Percentiles rank a stretch among this genome's conserved stretches.
Evolutionary conservation across 2,329 filamentous ascomycete species (phyloP).

Genomic region (Ophiostoma novo-ulmi): DNA sequence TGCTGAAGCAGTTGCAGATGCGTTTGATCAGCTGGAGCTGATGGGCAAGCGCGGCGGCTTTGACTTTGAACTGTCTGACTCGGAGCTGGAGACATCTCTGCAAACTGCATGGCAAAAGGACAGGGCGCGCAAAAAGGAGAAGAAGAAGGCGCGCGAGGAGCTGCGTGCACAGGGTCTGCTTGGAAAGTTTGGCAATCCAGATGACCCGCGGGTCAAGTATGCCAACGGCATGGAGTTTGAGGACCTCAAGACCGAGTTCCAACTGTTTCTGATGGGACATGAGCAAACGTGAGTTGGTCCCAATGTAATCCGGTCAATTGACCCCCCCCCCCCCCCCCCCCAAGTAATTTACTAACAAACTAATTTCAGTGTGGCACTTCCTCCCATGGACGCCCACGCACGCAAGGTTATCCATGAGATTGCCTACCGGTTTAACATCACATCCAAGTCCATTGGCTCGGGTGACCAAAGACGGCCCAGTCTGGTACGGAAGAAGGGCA

Average conservation of each 20-base stretch:
- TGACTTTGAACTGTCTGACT: constrained; percentile 52
- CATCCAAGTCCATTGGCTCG: constrained; percentile 75
- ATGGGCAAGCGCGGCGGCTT: constrained; percentile 47
- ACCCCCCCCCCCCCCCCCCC: too few species aligned
- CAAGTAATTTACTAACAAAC: neutral
- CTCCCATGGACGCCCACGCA: constrained; percentile 74
- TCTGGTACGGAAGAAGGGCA: constrained; percentile 68
- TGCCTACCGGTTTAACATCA: constrained; percentile 68
- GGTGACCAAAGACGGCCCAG: constrained; percentile 69
- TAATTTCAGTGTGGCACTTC: constrained; percentile 52
- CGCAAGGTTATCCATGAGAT: constrained; percentile 77
- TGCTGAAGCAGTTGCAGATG: constrained; percentile 42
- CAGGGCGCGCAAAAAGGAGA: constrained; percentile 63
- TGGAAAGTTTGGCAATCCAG: constrained; percentile 51
- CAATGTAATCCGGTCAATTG: neutral
- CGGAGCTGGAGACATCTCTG: constrained; percentile 59
- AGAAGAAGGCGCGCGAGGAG: constrained; percentile 65
- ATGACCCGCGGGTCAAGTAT: constrained; percentile 66
- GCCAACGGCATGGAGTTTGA: constrained; percentile 63
- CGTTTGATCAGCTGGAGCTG: constrained; percentile 69
- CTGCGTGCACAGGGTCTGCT: constrained; percentile 62
- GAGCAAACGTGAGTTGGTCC: constrained; percentile 53
- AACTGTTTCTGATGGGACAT: constrained; percentile 60
- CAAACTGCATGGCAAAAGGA: constrained; percentile 61
- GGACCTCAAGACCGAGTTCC: constrained; percentile 68